Evolutionary conservation across 1,139 yeast species (phyloP), one percentile per base, ranked within the genome.

Genomic region (Suhomyces bokatorum): DNA sequence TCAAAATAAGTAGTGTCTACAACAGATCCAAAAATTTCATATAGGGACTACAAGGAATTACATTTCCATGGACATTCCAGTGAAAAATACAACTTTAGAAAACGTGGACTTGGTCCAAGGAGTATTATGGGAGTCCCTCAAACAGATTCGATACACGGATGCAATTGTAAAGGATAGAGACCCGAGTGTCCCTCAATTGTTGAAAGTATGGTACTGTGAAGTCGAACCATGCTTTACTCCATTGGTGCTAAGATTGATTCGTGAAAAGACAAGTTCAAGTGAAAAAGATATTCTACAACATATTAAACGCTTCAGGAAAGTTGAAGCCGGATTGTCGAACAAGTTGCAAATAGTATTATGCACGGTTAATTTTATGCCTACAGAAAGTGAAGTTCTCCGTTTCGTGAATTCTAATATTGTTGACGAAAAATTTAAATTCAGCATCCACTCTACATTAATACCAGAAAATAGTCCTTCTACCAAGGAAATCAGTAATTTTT

Each of bases 401-500:
- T 49, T 58, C 29, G 33, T 64, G 4, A 12, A 35, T n/a, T n/a
- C 27, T 8, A 30, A 31, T 4, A 34, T 32, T 11, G 32, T 15
- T 12, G 37, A 27, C 6, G 15, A 16, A 10, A 30, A 29, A 5
- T 36, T 38, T 9, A 22, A 35, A 3, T 43, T 31, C 32, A 17
- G 14, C 6, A 14, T 44, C 12, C 14, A 17, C 12, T 13, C 46
- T 7, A 48, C 57, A 9, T 51, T 57, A 2, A 76, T 84, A 2
- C 87, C 93, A 0, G 54, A 56, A 32, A 69, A 69, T 45, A 75
- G 76, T 20, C 91, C 95, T 0, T 65, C 74, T 6, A 81, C 88
- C 1, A 86, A 84, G 55, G 89, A 84, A 20, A 64, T 80, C 13
- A 76, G 85, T 8, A 51, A 64, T 0, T 68, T 70, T 36, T 90